These are phyloP conservation scores for Venustampulla echinocandica DNA, from an alignment of 495 filamentous ascomycete genomes.

Conservation along the genomic window DNA sequence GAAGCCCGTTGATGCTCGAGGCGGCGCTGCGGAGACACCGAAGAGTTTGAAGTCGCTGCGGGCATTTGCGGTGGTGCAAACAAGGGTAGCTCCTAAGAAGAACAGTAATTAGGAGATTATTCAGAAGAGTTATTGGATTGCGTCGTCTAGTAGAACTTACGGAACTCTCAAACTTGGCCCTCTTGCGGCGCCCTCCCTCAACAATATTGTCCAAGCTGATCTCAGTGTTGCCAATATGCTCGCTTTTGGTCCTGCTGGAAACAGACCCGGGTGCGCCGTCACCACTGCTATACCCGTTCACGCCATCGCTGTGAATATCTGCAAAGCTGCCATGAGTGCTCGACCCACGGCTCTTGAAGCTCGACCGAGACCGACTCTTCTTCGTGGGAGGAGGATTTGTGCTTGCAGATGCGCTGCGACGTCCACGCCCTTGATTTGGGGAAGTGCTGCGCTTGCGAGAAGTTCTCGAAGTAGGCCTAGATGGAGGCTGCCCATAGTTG, in stretches of 20 bases:
- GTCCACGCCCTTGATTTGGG: slow-evolving; percentile 59
- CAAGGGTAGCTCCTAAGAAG: slow-evolving; percentile 75
- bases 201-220: slow-evolving; percentile 98
- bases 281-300: slow-evolving; percentile 69
- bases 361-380: slow-evolving; percentile 57
- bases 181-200: slow-evolving; percentile 89
- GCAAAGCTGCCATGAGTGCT: slow-evolving; percentile 56
- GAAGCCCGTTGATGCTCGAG: slow-evolving; percentile 42
- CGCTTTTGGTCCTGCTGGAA: slow-evolving; percentile 63
- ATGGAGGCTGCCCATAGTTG: slow-evolving; percentile 47
- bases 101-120: too few relatives aligned
- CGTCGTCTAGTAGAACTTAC: slow-evolving; percentile 51
- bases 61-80: slow-evolving; percentile 93
- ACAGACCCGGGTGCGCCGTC: slow-evolving; percentile 67
- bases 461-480: slow-evolving; percentile 55
- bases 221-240: slow-evolving; percentile 84
- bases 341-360: slow-evolving; percentile 56
- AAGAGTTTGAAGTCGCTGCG: slow-evolving; percentile 77
- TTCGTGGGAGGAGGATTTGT: slow-evolving; percentile 39
- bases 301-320: slow-evolving; percentile 52
- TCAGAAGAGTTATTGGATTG: not conserved
- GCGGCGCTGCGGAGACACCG: slow-evolving; percentile 83
- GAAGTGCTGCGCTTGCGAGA: slow-evolving; percentile 76
- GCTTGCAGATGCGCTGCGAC: slow-evolving; percentile 67
- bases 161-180: slow-evolving; percentile 94